Base-by-base conservation (phyloP, 139 green algal genomes). In the Closterium sp. region DNA sequence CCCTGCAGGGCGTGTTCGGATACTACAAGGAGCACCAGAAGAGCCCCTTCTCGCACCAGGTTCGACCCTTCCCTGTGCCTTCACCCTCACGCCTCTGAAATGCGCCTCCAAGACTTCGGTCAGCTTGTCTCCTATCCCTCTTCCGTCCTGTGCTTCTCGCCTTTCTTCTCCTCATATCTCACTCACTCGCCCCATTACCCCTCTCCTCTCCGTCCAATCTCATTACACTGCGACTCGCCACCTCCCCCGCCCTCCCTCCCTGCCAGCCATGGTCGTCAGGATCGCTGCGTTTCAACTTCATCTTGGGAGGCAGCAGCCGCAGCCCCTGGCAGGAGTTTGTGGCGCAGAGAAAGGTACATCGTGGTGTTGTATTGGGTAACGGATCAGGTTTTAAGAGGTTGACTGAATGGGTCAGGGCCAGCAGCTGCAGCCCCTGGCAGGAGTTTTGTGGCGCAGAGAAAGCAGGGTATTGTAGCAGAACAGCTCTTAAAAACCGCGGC, bases 311-410 rank as follows among this genome's bases (percentile, higher is more conserved):
- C 28, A 81, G 89, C 10, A 43, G 64, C 69, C 84, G 89, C 83
- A 93, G 85, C 31, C 66, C 55, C 32, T 94, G 91, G 91, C 69
- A 93, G 85, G 91, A 93, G 19, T 94, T 93, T 85, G 94, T 98
- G 90, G 90, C 88, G 19, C 93, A 97, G 43, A 95, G 97, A 16
- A 92, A 95, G 33, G 55, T n/a, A n/a, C n/a, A n/a, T n/a, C n/a
- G n/a, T n/a, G n/a, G n/a, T n/a, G n/a, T n/a, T n/a, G n/a, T n/a
- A n/a, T n/a, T n/a, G n/a, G n/a, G n/a, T n/a, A n/a, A n/a, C n/a
- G n/a, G n/a, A n/a, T n/a, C n/a, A n/a, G n/a, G n/a, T n/a, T n/a
- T n/a, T n/a, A n/a, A n/a, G n/a, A n/a, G n/a, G n/a, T n/a, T n/a
- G n/a, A n/a, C n/a, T n/a, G n/a, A n/a, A n/a, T 76, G 55, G 55